Percentiles rank a stretch among this genome's conserved stretches.
Evolutionary conservation across 441 rosid genomes (phyloP).

Genomic region (Euphorbia schlechtendalii): DNA sequence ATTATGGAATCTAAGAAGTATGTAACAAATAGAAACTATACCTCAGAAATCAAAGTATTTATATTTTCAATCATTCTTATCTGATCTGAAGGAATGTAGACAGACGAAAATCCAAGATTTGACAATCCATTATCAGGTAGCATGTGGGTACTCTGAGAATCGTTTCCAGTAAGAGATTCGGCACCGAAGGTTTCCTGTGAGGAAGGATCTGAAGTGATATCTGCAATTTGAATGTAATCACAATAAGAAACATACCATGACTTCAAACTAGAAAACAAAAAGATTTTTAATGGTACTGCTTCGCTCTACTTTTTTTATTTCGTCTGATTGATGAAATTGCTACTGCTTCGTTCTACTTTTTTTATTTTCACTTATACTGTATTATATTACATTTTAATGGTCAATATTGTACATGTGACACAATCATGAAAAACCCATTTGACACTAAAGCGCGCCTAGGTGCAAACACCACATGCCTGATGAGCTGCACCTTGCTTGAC

Average conservation of each 20-base stretch:
- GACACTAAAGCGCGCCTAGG: too few species aligned
- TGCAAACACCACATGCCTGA: too few species aligned
- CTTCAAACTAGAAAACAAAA: slow-evolving; percentile 14
- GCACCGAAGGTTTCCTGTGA: slow-evolving; percentile 32
- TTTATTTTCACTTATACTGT: too few species aligned
- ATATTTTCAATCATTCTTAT: slow-evolving; percentile 69
- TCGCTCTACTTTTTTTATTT: too few species aligned
- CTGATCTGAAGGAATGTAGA: slow-evolving; percentile 74
- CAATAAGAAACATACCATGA: not conserved
- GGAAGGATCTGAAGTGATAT: slow-evolving; percentile 30
- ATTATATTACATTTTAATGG: too few species aligned
- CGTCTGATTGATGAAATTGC: too few species aligned
- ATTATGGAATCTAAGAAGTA: not conserved
- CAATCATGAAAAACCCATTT: too few species aligned
- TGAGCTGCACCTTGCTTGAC: too few species aligned
- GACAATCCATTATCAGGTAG: slow-evolving; percentile 39
- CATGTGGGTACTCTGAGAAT: slow-evolving; percentile 29
- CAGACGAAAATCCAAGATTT: slow-evolving; percentile 44
- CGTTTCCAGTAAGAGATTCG: slow-evolving; percentile 30
- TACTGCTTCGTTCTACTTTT: too few species aligned
- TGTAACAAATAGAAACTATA: slow-evolving; percentile 21
- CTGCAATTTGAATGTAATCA: slow-evolving; percentile 25
- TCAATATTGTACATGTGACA: too few species aligned
- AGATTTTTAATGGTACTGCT: too few species aligned
- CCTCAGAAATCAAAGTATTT: slow-evolving; percentile 70